Conservation (phyloP, 257 asterid genomes). For the Thymus mandschuricus region DNA sequence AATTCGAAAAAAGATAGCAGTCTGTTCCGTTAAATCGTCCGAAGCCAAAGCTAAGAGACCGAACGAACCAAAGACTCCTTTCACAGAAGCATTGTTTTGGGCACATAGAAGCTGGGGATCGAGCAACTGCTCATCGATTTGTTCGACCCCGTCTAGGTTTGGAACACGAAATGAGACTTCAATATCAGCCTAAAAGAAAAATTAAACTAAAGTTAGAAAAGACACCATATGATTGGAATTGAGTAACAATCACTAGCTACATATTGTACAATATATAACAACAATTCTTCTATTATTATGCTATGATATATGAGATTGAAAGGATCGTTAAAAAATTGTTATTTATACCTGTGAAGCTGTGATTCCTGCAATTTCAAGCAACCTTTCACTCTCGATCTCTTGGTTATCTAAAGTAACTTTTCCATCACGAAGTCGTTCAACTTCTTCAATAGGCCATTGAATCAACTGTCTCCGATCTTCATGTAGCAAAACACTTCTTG, state of each 20-base stretch:
- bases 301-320: no score
- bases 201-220: constrained; percentile 14
- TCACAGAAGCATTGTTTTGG: constrained; percentile 35
- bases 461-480: constrained; percentile 32
- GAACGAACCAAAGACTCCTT: constrained; percentile 50
- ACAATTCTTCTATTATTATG: no score
- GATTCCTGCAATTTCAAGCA: constrained; percentile 32
- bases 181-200: constrained; percentile 38
- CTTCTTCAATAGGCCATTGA: constrained; percentile 57
- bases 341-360: constrained; percentile 44
- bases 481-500: constrained; percentile 45
- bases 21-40: constrained; percentile 46
- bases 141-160: constrained; percentile 37
- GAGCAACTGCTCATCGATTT: constrained; percentile 27
- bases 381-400: constrained; percentile 31
- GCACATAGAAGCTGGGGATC: constrained; percentile 43
- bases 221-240: neutral
- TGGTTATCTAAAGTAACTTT: constrained; percentile 26
- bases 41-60: constrained; percentile 53
- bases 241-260: neutral
- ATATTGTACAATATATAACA: no score
- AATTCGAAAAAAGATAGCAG: constrained; percentile 50
- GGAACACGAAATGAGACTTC: constrained; percentile 36
- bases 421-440: constrained; percentile 32
- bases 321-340: no score